Base-by-base conservation (phyloP, 2,329 filamentous ascomycete species). In the Fusarium buharicum region DNA sequence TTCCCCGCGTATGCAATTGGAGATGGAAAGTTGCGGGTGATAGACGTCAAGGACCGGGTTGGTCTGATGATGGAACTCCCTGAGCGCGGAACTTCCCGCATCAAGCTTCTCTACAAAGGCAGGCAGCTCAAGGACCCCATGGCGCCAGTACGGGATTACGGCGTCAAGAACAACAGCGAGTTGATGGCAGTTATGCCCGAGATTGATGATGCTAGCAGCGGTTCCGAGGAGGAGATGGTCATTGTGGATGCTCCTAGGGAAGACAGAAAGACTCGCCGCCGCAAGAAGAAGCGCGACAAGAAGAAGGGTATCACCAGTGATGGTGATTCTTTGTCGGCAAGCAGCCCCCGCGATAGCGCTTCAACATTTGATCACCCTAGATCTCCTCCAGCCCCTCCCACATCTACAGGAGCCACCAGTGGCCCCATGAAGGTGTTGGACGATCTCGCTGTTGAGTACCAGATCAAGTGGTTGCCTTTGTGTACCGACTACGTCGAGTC, bases 1-100 rank as follows among this genome's bases (percentile, higher is more conserved):
- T 93, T 93, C 69, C 89, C 91, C 0, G 88, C 88, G 12, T 91
- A 89, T 74, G 85, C 87, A 56, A 93, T 94, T 70, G 88, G 86
- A 55, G 88, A 91, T 72, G 90, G 90, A 41, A 88, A 90, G 71
- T 78, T 93, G 52, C 82, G 80, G 30, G 85, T 92, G 30, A 77
- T 81, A 50, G 88, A 91, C 67, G 81, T 93, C 28, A 83, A 85
- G 54, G 82, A 88, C 50, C 87, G 89, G n/a, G 85, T 87, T 6
- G 86, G 85, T 50, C 80, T 89, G 65, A 82, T 91, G 72, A 83
- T 91, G 76, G 84, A 86, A 48, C 76, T 91, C 28, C 80, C 83
- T 6, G 82, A 86, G 40, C 78, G 79, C 70, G 72, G 80, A 70
- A 73, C 78, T 8, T 75, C 75, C 27, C 78, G 82, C 41, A 79